Conservation (phyloP, 768 basidiomycete genomes). For the Hemileccinum rubropunctum region DNA sequence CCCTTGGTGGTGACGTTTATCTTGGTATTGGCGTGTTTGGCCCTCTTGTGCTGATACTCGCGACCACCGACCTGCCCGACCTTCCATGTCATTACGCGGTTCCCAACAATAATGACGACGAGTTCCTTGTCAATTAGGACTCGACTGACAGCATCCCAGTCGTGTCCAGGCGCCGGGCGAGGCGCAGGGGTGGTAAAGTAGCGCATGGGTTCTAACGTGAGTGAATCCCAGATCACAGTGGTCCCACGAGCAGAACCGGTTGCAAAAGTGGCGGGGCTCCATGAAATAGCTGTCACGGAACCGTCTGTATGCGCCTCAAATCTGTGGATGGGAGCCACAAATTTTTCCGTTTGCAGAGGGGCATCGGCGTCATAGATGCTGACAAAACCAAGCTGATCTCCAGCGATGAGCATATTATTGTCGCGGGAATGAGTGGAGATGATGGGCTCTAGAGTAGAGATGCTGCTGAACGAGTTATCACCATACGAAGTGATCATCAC, state of each 20-base stretch:
- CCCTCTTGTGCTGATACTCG: conserved; percentile 33
- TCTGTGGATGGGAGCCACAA: conserved; percentile 38
- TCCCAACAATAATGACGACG: conserved; percentile 59
- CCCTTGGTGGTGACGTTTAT: conserved; percentile 39
- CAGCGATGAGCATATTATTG: conserved; percentile 54
- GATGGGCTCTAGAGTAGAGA: conserved; percentile 48
- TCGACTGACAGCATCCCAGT: conserved; percentile 47
- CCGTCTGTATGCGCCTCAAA: conserved; percentile 68
- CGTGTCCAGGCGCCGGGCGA: conserved; percentile 31
- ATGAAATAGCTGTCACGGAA: conserved; percentile 59
- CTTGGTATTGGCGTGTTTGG: conserved; percentile 26
- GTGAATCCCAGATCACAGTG: conserved; percentile 60
- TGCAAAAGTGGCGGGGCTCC: conserved; percentile 57
- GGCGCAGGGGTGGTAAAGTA: conserved; percentile 50
- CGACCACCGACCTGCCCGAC: conserved; percentile 44
- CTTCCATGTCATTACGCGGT: conserved; percentile 65
- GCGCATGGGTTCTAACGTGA: conserved; percentile 58
- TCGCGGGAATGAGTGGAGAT: conserved; percentile 41
- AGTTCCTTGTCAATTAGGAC: conserved; percentile 55
- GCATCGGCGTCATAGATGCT: conserved; percentile 55
- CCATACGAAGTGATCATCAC: conserved; percentile 47
- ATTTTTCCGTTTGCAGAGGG: conserved; percentile 11
- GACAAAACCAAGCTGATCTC: conserved; percentile 64
- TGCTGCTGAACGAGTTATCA: conserved; percentile 46
- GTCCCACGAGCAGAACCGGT: conserved; percentile 66